These are phyloP conservation scores for Glomus cerebriforme DNA, from an alignment of 192 early-diverging fungal species.

Conservation along the genomic window DNA sequence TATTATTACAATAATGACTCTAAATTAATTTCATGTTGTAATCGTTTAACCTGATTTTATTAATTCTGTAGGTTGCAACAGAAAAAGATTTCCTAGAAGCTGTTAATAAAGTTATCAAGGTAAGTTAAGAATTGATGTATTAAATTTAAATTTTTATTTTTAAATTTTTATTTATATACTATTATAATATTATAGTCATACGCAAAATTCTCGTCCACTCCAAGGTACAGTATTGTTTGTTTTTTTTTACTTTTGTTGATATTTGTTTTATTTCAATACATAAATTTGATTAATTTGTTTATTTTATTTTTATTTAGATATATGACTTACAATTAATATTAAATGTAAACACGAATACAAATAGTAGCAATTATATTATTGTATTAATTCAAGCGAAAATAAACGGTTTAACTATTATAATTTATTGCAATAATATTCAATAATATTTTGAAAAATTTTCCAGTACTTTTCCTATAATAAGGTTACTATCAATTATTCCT, in stretches of 20 bases:
- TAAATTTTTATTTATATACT: background rate
- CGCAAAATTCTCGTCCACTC: conserved; percentile 97
- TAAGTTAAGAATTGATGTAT: background rate
- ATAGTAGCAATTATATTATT: too few species aligned
- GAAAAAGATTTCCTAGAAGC: conserved; percentile 99
- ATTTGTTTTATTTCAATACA: background rate
- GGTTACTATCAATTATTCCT: too few species aligned
- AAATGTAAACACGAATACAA: too few species aligned
- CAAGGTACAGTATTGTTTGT: conserved; percentile 52
- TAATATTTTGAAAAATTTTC: too few species aligned
- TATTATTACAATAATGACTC: conserved; percentile 6
- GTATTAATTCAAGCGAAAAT: too few species aligned
- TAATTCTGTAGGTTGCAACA: conserved; percentile 72
- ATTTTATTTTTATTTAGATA: conserved; percentile 48
- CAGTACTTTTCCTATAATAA: too few species aligned
- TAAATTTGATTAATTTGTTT: background rate
- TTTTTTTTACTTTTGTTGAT: background rate
- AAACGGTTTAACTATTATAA: too few species aligned
- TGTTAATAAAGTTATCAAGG: conserved; percentile 99
- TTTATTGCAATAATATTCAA: too few species aligned
- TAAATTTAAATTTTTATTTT: background rate
- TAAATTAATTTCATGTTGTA: background rate
- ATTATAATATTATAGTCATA: conserved; percentile 59
- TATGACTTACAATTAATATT: conserved; percentile 76
- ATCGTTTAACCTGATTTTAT: conserved; percentile 6